These are phyloP conservation scores for Alternaria sp. DNA, from an alignment of 2,329 filamentous ascomycete genomes.

Conservation along the genomic window DNA sequence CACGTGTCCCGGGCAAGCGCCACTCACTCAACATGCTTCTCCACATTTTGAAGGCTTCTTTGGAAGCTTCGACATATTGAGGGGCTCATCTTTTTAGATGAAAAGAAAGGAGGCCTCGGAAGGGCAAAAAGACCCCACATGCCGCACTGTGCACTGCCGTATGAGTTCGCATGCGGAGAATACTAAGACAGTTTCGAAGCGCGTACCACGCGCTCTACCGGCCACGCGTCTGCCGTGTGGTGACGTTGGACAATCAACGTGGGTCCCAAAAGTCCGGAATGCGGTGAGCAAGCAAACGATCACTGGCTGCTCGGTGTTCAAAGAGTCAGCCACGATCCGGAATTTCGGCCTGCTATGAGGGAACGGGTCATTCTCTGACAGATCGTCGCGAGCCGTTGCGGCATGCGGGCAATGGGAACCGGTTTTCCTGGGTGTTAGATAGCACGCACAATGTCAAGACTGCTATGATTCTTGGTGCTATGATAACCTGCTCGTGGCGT, in stretches of 20 bases:
- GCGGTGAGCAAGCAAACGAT: conserved; percentile 16
- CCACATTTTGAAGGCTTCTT: conserved; percentile 37
- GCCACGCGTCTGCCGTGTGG: conserved; percentile 19
- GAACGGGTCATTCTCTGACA: conserved; percentile 21
- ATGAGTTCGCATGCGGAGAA: conserved; percentile 25
- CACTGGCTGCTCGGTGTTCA: conserved; percentile 20
- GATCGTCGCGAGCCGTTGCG: conserved; percentile 39
- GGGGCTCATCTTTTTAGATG: conserved; percentile 37
- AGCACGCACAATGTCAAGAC: conserved; percentile 15
- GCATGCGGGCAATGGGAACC: conserved; percentile 41
- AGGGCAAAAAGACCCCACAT: conserved; percentile 40
- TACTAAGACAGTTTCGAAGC: conserved; percentile 15
- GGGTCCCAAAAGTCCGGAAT: conserved; percentile 22
- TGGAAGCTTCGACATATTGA: conserved; percentile 24
- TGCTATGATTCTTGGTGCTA: conserved; percentile 9
- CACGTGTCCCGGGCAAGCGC: conserved; percentile 24
- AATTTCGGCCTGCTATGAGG: conserved; percentile 23
- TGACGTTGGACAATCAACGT: conserved; percentile 22
- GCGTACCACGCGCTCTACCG: conserved; percentile 13
- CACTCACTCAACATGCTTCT: conserved; percentile 37
- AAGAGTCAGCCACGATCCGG: conserved; percentile 24
- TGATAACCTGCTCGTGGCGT: conserved; percentile 9
- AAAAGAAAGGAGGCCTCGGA: conserved; percentile 20
- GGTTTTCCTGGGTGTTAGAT: conserved; percentile 29
- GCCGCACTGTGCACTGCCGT: conserved; percentile 3